Evolutionary conservation across 1,139 yeast genomes (phyloP), one percentile per base, ranked within the genome.

Genomic region (Nakaseomyces glabratus): DNA sequence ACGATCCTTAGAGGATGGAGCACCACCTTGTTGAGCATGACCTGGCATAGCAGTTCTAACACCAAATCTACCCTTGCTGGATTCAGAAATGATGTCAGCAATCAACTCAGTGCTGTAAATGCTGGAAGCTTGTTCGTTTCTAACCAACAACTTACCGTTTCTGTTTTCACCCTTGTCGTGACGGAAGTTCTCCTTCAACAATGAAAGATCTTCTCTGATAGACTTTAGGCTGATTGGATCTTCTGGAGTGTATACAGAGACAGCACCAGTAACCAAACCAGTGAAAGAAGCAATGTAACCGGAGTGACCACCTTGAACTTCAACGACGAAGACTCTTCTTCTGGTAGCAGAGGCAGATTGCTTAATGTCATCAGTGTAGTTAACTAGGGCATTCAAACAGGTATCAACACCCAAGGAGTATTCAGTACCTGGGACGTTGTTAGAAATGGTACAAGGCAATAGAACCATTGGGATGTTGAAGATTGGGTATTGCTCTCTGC

Each of bases 1-100:
- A 62, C 97, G 76, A 60, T 90, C 98, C 61, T 86, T 82, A 6
- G 97, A 85, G 3, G 96, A 82, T 25, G 98, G 98, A 36, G 77
- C 73, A 40, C 93, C 95, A 60, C 98, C 98, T 62, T 90, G 98
- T 67, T 90, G 98, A 35, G 86, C 93, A 56, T 90, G 98, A 19
- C 98, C 98, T 9, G 98, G 98, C 37, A 88, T 78, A 11, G 98
- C 98, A 4, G 95, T 86, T 60, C 94, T 80, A 13, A 93, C 82
- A 52, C 88, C 96, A 55, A 86, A 90, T 43, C 71, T 68, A 34
- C 82, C 80, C 34, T 71, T 65, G 28, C 86, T 74, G 50, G 85
- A 90, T 45, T 81, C 80, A 46, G 76, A 74, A 50, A 88, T 76
- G 44, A 90, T 84, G 40, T 82, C 78, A 20, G 94, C 86, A 49